Evolutionary conservation across 2,329 filamentous ascomycete species (phyloP).

Genomic region (Pseudogymnoascus sp.): DNA sequence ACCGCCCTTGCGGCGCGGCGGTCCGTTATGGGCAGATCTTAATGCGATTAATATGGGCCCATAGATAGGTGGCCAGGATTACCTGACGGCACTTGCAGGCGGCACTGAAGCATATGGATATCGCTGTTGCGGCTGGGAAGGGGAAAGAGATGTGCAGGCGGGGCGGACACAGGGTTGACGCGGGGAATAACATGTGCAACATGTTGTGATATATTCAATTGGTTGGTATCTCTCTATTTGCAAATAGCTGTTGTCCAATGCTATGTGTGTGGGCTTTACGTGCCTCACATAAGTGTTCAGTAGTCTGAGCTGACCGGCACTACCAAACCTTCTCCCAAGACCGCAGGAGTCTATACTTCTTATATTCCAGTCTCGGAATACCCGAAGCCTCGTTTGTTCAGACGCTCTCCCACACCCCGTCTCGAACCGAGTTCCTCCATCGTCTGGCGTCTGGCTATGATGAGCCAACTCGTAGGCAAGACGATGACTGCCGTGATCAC

Average conservation of each 20-base stretch:
- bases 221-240: neutral
- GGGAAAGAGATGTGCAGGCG: slow-evolving; percentile 34
- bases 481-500: neutral
- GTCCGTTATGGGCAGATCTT: neutral
- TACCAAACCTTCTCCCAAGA: neutral
- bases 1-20: neutral
- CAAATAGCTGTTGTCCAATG: neutral
- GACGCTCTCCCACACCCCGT: neutral
- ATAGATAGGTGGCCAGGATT: slow-evolving; percentile 81
- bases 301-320: neutral
- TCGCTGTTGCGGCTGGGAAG: slow-evolving; percentile 54
- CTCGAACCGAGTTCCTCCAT: neutral
- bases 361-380: neutral
- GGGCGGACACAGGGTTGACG: neutral
- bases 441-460: neutral
- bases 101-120: slow-evolving; percentile 70
- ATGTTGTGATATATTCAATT: neutral
- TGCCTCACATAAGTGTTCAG: neutral
- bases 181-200: neutral
- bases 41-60: slow-evolving; percentile 61
- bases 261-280: neutral
- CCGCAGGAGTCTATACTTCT: neutral
- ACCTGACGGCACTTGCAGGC: slow-evolving; percentile 48
- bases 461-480: neutral
- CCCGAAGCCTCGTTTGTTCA: neutral